Evolutionary conservation across 306 rosid species (phyloP).

Genomic region (Alnus rubra): DNA sequence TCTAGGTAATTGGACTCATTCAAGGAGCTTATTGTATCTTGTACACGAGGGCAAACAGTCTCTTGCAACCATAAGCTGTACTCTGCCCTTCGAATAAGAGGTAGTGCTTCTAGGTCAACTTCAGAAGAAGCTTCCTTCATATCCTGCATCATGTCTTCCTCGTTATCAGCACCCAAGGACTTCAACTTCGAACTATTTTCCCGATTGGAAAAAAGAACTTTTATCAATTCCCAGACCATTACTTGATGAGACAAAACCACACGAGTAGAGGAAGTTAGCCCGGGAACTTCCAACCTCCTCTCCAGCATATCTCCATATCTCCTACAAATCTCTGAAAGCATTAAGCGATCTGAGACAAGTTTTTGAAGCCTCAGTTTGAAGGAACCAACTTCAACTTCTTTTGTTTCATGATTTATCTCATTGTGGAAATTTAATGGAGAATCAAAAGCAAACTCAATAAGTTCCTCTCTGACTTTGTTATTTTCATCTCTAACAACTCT

Average conservation of each 20-base stretch:
- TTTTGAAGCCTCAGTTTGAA: constrained; percentile 73
- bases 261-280: constrained; percentile 61
- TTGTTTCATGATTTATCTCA: constrained; percentile 58
- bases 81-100: constrained; percentile 89
- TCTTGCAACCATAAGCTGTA: constrained; percentile 96
- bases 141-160: constrained; percentile 96
- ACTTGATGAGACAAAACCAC: constrained; percentile 77
- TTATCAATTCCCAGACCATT: constrained; percentile 93
- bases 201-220: constrained; percentile 82
- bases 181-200: constrained; percentile 51
- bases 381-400: constrained; percentile 68
- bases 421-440: constrained; percentile 76
- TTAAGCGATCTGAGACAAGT: constrained; percentile 57
- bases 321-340: constrained; percentile 73
- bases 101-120: constrained; percentile 80
- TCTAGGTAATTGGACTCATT: constrained; percentile 70
- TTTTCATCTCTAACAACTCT: constrained; percentile 84
- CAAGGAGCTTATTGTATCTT: constrained; percentile 71
- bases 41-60: constrained; percentile 79
- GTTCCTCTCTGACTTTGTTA: constrained; percentile 68
- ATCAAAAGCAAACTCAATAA: constrained; percentile 63
- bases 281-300: constrained; percentile 74
- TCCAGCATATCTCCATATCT: constrained; percentile 75
- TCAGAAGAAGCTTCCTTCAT: constrained; percentile 59
- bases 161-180: constrained; percentile 64